Conservation (phyloP, 2,329 filamentous ascomycete genomes). For the Fusarium guadeloupense region DNA sequence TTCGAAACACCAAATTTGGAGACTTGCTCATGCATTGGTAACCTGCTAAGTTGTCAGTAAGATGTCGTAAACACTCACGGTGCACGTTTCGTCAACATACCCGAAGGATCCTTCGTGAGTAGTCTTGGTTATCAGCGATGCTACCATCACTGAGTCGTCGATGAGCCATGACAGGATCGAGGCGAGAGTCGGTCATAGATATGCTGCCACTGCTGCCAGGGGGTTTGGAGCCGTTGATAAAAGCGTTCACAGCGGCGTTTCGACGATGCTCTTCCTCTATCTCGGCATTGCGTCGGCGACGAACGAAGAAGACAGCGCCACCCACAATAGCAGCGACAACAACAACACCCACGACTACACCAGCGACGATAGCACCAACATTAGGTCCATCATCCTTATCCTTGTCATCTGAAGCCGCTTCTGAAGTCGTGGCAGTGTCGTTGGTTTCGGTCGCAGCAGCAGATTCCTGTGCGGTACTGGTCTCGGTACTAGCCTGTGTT, state of each 20-base stretch:
- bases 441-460: slow-evolving; percentile 22
- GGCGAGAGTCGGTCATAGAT: slow-evolving; percentile 82
- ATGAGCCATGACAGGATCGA: slow-evolving; percentile 87
- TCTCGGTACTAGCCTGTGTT: slow-evolving; percentile 31
- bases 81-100: slow-evolving; percentile 61
- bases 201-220: slow-evolving; percentile 69
- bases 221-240: slow-evolving; percentile 72
- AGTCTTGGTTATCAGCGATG: slow-evolving; percentile 97
- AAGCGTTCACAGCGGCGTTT: slow-evolving; percentile 80
- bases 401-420: neutral
- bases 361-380: slow-evolving; percentile 85
- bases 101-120: slow-evolving; percentile 94
- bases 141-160: slow-evolving; percentile 91
- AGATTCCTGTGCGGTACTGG: slow-evolving; percentile 26
- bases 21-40: slow-evolving; percentile 64
- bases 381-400: slow-evolving; percentile 60
- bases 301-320: slow-evolving; percentile 77
- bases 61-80: neutral
- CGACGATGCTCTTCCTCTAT: slow-evolving; percentile 87
- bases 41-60: slow-evolving; percentile 53
- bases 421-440: neutral
- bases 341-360: slow-evolving; percentile 85
- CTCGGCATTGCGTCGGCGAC: slow-evolving; percentile 77
- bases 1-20: slow-evolving; percentile 19
- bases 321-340: slow-evolving; percentile 72